Base-by-base conservation (phyloP, 73 alveolate genomes). In the Loxodes magnus region DNA sequence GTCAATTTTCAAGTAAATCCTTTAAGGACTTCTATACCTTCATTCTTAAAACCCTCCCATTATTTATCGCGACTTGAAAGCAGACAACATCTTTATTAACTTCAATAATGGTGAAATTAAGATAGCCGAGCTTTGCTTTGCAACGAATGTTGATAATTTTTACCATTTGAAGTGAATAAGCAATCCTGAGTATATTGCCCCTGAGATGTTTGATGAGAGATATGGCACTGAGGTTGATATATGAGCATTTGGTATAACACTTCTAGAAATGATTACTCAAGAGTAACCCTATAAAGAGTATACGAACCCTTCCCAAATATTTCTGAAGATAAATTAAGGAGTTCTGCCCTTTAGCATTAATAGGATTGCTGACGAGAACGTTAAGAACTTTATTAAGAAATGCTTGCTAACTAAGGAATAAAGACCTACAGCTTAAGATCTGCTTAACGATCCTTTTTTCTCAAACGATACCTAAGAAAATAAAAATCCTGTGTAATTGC, bases 181-280 rank as follows among this genome's bases (percentile, higher is more conserved):
- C n/a, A 83, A 92, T 26, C 86, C 87, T 35, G 91, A 83, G 78
- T 83, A 67, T 63, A 78, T 84, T 62, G 79, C 95, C 0, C 95
- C 95, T 43, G 95, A 78, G 55, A 75, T 83, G 22, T 83, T 70
- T 73, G 75, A 83, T 50, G 87, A 70, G 53, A 72, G 73, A 60
- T 83, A 83, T 78, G 92, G 92, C 5, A 77, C 87, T 2, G 59
- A 77, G 55, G 87, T 77, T 17, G 95, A 83, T 73, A 79, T 83
- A 3, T 83, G 78, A 74, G 67, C 90, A 24, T 83, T 83, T 58
- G 95, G 95, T 4, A 71, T 83, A 73, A 55, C 88, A 4, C 49
- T 75, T 59, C 60, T 83, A 41, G 95, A 83, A 57, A 78, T 83
- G 86, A 67, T 70, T n/a, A 79, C 95, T 34, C 78, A 77, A 41